Conservation (phyloP, 2,329 filamentous ascomycete genomes). For the Colletotrichum tofieldiae region DNA sequence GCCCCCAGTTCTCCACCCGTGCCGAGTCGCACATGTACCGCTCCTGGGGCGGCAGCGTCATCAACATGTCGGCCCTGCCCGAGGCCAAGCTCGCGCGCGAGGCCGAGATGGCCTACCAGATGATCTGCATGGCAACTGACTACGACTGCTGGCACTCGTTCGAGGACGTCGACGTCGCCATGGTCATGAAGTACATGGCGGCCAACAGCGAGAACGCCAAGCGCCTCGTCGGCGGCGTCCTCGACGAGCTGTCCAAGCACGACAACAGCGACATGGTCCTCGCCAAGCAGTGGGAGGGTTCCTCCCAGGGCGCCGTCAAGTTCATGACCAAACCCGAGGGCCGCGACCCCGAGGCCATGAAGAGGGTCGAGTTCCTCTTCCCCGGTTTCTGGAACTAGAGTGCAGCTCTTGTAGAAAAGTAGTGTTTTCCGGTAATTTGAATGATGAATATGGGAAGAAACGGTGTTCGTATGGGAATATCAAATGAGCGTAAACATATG, state of each 20-base stretch:
- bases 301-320: conserved; percentile 82
- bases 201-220: conserved; percentile 92
- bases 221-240: conserved; percentile 85
- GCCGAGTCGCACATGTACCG: conserved; percentile 97
- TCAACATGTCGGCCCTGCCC: conserved; percentile 98
- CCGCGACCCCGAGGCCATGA: conserved; percentile 80
- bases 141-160: conserved; percentile 97
- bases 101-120: conserved; percentile 96
- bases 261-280: conserved; percentile 82
- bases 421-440: neutral
- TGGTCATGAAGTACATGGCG: conserved; percentile 98
- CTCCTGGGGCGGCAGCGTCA: conserved; percentile 91
- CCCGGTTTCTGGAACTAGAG: conserved; percentile 77
- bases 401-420: neutral
- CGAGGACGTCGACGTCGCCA: conserved; percentile 91
- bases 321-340: conserved; percentile 87
- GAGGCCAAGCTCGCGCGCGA: conserved; percentile 97
- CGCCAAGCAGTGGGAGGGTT: conserved; percentile 86
- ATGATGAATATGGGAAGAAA: neutral
- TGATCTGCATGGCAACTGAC: conserved; percentile 99
- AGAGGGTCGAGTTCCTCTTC: conserved; percentile 90
- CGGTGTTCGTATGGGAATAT: conserved; percentile 25
- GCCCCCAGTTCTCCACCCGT: conserved; percentile 97
- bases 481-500: conserved; percentile 14
- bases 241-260: conserved; percentile 86